Conservation (phyloP, 495 filamentous ascomycete species). For the Lasiosphaeria miniovina region DNA sequence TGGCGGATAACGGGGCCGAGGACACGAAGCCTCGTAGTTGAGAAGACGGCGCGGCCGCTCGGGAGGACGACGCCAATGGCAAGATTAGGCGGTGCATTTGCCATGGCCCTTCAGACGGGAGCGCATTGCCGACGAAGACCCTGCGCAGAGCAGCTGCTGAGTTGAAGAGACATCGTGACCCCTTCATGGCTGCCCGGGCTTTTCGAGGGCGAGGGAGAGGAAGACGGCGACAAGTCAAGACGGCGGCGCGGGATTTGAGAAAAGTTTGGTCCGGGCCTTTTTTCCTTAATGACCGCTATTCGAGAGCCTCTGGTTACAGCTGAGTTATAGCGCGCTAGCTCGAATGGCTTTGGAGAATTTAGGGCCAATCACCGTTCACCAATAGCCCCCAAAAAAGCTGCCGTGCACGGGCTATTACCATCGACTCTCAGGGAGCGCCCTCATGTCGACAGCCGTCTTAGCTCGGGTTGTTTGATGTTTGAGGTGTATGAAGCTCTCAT, state of each 20-base stretch:
- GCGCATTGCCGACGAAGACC: constrained; percentile 35
- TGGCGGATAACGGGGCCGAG: not conserved
- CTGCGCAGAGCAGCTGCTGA: constrained; percentile 37
- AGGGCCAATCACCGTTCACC: too few relatives aligned
- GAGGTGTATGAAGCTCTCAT: too few relatives aligned
- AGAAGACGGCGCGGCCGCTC: not conserved
- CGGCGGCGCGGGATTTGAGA: not conserved
- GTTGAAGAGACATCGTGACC: constrained; percentile 37
- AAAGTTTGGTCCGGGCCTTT: too few relatives aligned
- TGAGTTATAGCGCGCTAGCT: too few relatives aligned
- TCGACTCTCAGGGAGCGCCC: too few relatives aligned
- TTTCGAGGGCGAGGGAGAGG: not conserved
- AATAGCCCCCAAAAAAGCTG: too few relatives aligned
- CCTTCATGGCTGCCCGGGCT: constrained; percentile 24
- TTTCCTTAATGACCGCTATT: too few relatives aligned
- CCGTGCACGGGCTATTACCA: too few relatives aligned
- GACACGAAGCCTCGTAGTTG: not conserved
- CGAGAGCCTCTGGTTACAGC: too few relatives aligned
- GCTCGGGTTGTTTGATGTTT: too few relatives aligned
- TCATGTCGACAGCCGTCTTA: too few relatives aligned
- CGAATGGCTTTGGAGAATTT: too few relatives aligned
- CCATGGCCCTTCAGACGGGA: not conserved
- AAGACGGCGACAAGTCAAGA: not conserved
- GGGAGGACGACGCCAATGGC: constrained; percentile 6
- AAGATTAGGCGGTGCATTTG: constrained; percentile 21